Base-by-base conservation (phyloP, 2,329 filamentous ascomycete genomes). In the Ceratocystis smalleyi region DNA sequence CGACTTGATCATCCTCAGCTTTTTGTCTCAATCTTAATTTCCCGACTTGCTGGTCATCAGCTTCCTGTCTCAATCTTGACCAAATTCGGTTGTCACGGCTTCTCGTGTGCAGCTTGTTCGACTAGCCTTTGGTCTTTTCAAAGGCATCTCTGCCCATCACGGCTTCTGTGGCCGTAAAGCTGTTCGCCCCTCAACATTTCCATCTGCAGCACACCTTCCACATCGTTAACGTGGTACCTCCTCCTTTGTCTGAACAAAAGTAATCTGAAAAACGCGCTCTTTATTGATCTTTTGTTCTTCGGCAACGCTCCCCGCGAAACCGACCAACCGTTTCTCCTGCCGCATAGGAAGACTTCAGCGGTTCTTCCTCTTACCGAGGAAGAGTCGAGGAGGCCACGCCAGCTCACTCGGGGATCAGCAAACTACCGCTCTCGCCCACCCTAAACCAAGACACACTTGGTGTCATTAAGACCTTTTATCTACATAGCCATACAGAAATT, bases 361-460 rank as follows among this genome's bases (percentile, higher is more conserved):
- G 88, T 91, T 95, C 92, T 97, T 97, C 92, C 91, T 96, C 92
- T 94, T 80, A 81, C 80, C 77, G 92, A 91, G 94, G 94, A 92
- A 95, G 94, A 94, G 90, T 96, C 91, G 88, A 90, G 88, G 87
- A 92, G 90, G 87, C 89, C 89, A 90, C 88, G 90, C 87, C 89
- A 88, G 84, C 85, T 86, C 83, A 86, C 81, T 82, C 82, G 88
- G 83, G 89, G 87, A 86, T 87, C 89, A 85, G 87, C 89, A 83
- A 88, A 89, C 81, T 88, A 87, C 79, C 95, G 91, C 80, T 87
- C 86, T 78, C 96, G 94, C 82, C 89, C 89, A 84, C 94, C 94
- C 77, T 94, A 94, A 76, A 97, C 97, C 91, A 79, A 86, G 75
- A 71, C 69, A 72, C 72, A 72, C 12, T 47, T 7, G 15, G n/a